Base-by-base conservation (phyloP, 1,284 basidiomycete genomes). In the Sporisorium sorghi region DNA sequence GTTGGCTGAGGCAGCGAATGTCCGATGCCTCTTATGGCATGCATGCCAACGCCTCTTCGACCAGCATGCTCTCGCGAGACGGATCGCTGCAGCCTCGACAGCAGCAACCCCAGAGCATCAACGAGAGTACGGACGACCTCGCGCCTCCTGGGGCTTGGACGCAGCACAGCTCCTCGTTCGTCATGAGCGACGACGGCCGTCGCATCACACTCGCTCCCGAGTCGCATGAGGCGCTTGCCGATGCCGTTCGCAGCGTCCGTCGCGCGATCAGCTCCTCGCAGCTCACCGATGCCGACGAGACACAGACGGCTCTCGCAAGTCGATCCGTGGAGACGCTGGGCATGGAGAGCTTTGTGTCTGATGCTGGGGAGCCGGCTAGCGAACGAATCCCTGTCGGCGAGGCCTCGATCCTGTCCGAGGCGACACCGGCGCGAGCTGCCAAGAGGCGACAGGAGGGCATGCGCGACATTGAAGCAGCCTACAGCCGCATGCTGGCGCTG, bases 401-500 rank as follows among this genome's bases (percentile, higher is more conserved):
- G 2, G 33, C 52, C 4, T 66, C 60, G 17, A 58, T 71, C 26
- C 33, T 64, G 9, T 75, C 73, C 12, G 73, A 75, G 47, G 73
- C 63, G 2, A 76, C 74, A 5, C 74, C 74, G 4, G 71, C 64
- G 35, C 44, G 54, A 39, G 74, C 71, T 26, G 74, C 74, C 12
- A 53, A 48, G 47, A 51, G 56, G 35, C 66, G 74, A 40, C 71
- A 65, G 47, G 74, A 73, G 48, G 72, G 70, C 7, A 76, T 76
- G 66, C 66, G 74, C 28, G 74, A 76, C 26, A 71, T 76, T 23
- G 74, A 76, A 35, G 66, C 61, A 32, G 66, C 74, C 5, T 76
- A 76, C 63, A 48, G 54, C n/a, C 64, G 74, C n/a, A 76, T 76
- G 74, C 57, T 74, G n/a, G 74, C 70, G 8, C 33, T 76, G 30